A percentile compares a stretch with the other conserved stretches of the same genome.
These are phyloP conservation scores for Plectosphaerella sp. DNA, from an alignment of 2,329 filamentous ascomycete species.

Conservation along the genomic window DNA sequence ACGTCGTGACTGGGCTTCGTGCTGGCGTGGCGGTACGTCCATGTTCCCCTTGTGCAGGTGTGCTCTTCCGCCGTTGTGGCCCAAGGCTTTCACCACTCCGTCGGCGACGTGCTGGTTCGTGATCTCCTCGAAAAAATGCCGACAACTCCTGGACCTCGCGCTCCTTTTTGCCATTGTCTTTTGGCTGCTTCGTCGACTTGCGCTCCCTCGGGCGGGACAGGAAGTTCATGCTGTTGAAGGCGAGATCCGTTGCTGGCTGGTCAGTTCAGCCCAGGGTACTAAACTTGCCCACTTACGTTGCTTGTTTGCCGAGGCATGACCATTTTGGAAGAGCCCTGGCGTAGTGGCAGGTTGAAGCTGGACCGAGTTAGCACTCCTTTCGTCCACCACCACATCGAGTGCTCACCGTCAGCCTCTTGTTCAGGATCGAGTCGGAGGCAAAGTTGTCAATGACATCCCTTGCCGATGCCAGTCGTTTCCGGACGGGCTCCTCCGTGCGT, in stretches of 20 bases:
- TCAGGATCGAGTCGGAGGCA: slow-evolving; percentile 46
- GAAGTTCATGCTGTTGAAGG: slow-evolving; percentile 14
- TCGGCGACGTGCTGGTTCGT: too few relatives aligned
- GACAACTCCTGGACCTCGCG: slow-evolving; percentile 29
- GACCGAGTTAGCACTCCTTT: not conserved
- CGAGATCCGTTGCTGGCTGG: slow-evolving; percentile 1
- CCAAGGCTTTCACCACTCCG: too few relatives aligned
- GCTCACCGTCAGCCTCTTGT: slow-evolving; percentile 28
- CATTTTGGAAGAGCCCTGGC: slow-evolving; percentile 41
- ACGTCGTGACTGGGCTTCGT: slow-evolving; percentile 10
- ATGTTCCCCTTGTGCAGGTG: too few relatives aligned
- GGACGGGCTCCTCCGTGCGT: slow-evolving; percentile 15
- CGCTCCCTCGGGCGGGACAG: not conserved
- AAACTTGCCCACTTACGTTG: slow-evolving; percentile 19
- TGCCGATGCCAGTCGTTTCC: slow-evolving; percentile 24
- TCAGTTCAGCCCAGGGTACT: not conserved
- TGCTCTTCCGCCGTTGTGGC: too few relatives aligned
- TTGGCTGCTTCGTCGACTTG: slow-evolving; percentile 13
- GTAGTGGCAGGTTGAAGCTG: slow-evolving; percentile 31
- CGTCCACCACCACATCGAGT: not conserved
- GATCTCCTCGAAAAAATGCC: slow-evolving; percentile 23
- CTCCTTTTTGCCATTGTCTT: slow-evolving; percentile 20
- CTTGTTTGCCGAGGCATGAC: slow-evolving; percentile 18
- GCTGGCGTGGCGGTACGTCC: not conserved
- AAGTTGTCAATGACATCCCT: slow-evolving; percentile 53